Conservation (phyloP, 345 rosid species). For the Aurinia saxatilis region DNA sequence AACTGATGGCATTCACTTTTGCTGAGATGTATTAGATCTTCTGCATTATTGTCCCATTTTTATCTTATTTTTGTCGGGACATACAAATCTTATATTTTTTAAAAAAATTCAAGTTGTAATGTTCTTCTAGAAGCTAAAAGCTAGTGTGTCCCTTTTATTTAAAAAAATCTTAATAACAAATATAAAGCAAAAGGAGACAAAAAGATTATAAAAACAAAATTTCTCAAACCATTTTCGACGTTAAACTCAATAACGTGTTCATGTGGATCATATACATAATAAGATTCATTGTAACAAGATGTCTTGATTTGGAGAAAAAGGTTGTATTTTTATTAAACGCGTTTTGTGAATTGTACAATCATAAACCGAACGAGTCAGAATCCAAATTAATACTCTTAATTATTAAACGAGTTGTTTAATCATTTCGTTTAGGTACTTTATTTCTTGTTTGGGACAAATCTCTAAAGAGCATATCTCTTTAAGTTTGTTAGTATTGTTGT, state of each 20-base stretch:
- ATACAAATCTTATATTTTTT: neutral
- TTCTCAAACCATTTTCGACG: no score
- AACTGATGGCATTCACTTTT: neutral
- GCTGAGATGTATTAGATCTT: neutral
- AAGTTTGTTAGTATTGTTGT: neutral
- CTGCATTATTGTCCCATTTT: neutral
- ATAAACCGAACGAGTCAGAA: no score
- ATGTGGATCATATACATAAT: no score
- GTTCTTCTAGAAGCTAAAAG: constrained; percentile 19
- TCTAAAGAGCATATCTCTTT: no score
- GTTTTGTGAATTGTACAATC: no score
- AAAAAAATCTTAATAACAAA: neutral
- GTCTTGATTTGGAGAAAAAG: no score
- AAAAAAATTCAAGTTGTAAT: neutral
- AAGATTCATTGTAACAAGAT: no score
- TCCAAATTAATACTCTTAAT: no score
- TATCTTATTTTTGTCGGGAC: constrained; percentile 1
- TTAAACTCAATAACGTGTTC: no score
- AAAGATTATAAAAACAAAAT: neutral
- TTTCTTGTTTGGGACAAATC: neutral
- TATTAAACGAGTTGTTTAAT: no score
- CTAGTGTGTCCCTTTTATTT: neutral
- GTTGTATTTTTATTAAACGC: no score
- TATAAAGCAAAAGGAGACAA: neutral
- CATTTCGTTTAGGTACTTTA: neutral